A percentile compares a stretch with the other conserved stretches of the same genome.
phyloP scores from a whole-genome alignment of 352 stramenopile genomes.

The Globisporangium paroecandrum region DNA sequence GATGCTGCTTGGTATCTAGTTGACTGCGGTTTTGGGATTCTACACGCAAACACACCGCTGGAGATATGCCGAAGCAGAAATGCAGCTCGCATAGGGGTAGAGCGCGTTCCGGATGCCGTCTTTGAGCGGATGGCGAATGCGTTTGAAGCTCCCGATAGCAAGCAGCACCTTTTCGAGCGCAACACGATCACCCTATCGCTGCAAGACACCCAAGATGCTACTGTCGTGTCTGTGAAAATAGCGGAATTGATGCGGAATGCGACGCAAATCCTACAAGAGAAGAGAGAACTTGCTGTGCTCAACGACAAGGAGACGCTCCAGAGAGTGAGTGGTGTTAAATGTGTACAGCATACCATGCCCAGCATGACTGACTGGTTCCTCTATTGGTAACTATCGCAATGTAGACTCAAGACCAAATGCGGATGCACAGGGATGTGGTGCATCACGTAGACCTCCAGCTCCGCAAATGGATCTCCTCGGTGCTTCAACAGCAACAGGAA shows the following conservation, averaged over 20 bases:
- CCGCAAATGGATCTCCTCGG: slow-evolving; percentile 49
- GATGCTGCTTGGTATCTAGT: slow-evolving; percentile 7
- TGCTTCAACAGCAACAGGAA: slow-evolving; percentile 22
- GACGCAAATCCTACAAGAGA: background rate
- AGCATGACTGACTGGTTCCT: background rate
- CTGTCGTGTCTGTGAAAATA: background rate
- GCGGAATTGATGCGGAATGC: background rate
- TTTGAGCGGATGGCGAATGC: slow-evolving; percentile 44
- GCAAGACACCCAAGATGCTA: background rate
- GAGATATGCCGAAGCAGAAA: slow-evolving; percentile 43
- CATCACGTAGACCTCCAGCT: slow-evolving; percentile 60
- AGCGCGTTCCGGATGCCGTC: slow-evolving; percentile 34
- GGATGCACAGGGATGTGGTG: slow-evolving; percentile 27
- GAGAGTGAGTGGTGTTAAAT: background rate
- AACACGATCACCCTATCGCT: slow-evolving; percentile 21
- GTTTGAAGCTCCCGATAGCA: slow-evolving; percentile 40
- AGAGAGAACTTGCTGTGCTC: background rate
- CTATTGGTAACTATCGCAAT: background rate
- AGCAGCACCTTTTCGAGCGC: slow-evolving; percentile 30
- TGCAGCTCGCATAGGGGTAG: slow-evolving; percentile 17
- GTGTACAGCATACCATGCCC: too few relatives aligned
- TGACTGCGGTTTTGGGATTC: slow-evolving; percentile 41
- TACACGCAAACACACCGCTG: slow-evolving; percentile 31
- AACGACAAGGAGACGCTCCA: background rate
- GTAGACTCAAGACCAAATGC: slow-evolving; percentile 34